Evolutionary conservation across 208 protist species (phyloP), one percentile per base, ranked within the genome.

Genomic region (Leishmania turanica): DNA sequence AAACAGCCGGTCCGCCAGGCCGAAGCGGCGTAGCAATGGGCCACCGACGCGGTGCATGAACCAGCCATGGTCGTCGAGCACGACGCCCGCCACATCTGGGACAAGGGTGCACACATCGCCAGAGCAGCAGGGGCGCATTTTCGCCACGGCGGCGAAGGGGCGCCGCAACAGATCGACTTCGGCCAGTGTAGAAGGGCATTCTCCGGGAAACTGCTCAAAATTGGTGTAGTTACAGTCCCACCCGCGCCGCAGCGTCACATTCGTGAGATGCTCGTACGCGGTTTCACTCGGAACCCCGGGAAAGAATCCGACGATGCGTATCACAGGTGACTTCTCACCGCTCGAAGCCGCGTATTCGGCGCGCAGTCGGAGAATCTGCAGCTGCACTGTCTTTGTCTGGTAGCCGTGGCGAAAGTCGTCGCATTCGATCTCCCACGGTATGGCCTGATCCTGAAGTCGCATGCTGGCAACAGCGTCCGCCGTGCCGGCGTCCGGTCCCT

Each of bases 191-290:
- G 60, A 62, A 15, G 74, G 21, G 47, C 76, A 66, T 0, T 78
- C 70, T 11, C 45, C 75, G 7, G 64, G 49, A 72, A 86, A 91
- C 31, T 78, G 81, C 45, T 85, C 80, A 74, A 91, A 95, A 54
- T 86, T 82, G 31, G 76, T 82, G 79, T 95, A 95, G 81, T 95
- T 93, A 4, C 45, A 66, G 74, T 95, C 91, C 91, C 91, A 95
- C 19, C 72, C 31, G 21, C 49, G 70, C 1, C 91, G 84, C 60
- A 88, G n/a, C 49, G 83, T 24, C 31, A 93, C 53, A 64, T 93
- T 88, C 3, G 88, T 91, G 69, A 95, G 86, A 53, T 85, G 81
- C 13, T 74, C 56, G 65, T 87, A 89, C 15, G 92, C 84, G 37
- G 86, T 74, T 0, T 77, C 51, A 3, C 89, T 85, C 3, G 82